phyloP scores from a whole-genome alignment of 1,284 basidiomycete species.

The Phaffia rhodozyma region DNA sequence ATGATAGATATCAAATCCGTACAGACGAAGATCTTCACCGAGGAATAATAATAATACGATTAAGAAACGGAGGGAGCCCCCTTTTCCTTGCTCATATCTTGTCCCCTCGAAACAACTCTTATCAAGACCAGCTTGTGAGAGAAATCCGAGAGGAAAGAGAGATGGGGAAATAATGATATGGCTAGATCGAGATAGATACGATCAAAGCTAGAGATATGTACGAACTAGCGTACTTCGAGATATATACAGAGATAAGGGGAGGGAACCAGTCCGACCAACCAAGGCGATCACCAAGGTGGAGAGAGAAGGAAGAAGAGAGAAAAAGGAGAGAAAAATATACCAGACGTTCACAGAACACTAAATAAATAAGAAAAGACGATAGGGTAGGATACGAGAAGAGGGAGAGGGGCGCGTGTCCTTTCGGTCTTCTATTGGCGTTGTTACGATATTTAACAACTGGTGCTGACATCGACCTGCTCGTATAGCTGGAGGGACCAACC shows the following conservation, averaged over 20 bases:
- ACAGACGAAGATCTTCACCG: too few relatives aligned
- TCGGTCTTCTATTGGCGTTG: too few relatives aligned
- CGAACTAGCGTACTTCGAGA: too few relatives aligned
- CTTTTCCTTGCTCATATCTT: too few relatives aligned
- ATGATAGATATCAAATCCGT: too few relatives aligned
- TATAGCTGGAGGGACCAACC: constrained; percentile 16
- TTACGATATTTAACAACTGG: constrained; percentile 1
- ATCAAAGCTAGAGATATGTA: too few relatives aligned
- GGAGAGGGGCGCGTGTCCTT: background rate
- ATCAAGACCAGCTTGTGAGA: too few relatives aligned
- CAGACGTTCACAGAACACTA: background rate
- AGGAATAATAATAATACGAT: too few relatives aligned
- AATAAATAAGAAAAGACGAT: background rate
- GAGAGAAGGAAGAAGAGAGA: background rate
- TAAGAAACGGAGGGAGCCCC: too few relatives aligned
- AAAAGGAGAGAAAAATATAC: background rate
- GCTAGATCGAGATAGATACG: background rate
- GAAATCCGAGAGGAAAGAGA: background rate
- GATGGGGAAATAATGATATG: background rate
- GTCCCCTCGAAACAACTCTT: too few relatives aligned
- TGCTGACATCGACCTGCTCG: constrained; percentile 18
- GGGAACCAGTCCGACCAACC: too few relatives aligned
- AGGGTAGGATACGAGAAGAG: background rate
- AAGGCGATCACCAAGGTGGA: background rate
- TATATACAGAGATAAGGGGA: too few relatives aligned